Evolutionary conservation across 306 rosid genomes (phyloP).

Genomic region (Quercus dentata): DNA sequence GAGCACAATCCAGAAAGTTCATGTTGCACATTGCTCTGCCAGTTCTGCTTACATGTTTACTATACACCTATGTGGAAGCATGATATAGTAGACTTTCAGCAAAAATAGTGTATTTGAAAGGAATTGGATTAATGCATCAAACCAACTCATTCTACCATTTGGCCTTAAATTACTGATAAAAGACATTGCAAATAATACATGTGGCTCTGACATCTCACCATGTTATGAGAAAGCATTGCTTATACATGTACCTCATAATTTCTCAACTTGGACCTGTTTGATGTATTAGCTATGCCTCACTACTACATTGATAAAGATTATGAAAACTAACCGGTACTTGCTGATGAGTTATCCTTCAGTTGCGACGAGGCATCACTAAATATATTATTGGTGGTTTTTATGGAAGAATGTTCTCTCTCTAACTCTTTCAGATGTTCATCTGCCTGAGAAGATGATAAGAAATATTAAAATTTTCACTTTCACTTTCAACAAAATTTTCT

Average conservation of each 20-base stretch:
- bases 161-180: not conserved
- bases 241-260: not conserved
- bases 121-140: not conserved
- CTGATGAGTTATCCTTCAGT: constrained; percentile 37
- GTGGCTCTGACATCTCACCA: not conserved
- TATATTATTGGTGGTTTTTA: constrained; percentile 21
- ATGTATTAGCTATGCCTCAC: constrained; percentile 4
- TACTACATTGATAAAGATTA: constrained; percentile 3
- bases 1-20: not conserved
- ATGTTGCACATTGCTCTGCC: not conserved
- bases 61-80: not conserved
- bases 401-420: constrained; percentile 27
- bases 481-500: too few relatives aligned
- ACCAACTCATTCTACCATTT: not conserved
- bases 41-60: not conserved
- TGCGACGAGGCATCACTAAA: constrained; percentile 21
- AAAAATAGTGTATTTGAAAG: not conserved
- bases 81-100: not conserved
- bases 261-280: not conserved
- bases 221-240: not conserved
- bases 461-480: constrained; percentile 13
- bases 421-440: constrained; percentile 34
- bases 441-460: constrained; percentile 40
- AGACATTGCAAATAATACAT: not conserved
- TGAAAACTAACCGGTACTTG: constrained; percentile 51